Conservation (phyloP, 257 asterid species). For the Cruciata laevipes region DNA sequence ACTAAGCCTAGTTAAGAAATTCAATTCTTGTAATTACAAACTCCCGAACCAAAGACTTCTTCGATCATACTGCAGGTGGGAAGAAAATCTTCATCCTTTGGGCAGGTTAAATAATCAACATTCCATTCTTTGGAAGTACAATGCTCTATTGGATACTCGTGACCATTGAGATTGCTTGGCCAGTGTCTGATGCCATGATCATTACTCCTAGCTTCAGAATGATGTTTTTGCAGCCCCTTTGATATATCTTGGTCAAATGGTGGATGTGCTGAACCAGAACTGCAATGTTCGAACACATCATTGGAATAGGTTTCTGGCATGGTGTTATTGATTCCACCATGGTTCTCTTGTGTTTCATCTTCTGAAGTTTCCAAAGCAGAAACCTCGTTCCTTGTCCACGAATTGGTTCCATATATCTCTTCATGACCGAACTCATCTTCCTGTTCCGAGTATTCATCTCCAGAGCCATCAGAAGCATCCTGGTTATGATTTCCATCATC, state of each 20-base stretch:
- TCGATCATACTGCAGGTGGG: constrained; percentile 42
- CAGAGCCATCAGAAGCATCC: constrained; percentile 22
- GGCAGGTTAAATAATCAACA: constrained; percentile 20
- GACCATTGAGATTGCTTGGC: constrained; percentile 13
- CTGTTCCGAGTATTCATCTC: constrained; percentile 20
- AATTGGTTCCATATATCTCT: constrained; percentile 10
- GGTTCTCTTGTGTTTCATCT: constrained; percentile 2
- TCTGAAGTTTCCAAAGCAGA: constrained; percentile 7
- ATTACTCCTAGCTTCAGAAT: constrained; percentile 6
- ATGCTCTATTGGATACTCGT: constrained; percentile 20
- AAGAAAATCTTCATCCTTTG: constrained; percentile 32
- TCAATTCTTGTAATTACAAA: constrained; percentile 25
- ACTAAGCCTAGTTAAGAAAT: constrained; percentile 8
- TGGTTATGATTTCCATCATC: constrained; percentile 15
- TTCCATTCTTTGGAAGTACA: constrained; percentile 36
- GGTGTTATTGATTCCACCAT: constrained; percentile 7
- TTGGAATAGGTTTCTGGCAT: neutral
- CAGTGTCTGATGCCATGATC: constrained; percentile 18
- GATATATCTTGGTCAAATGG: constrained; percentile 8
- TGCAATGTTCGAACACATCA: neutral
- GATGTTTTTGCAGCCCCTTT: constrained; percentile 6
- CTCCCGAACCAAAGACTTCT: constrained; percentile 42
- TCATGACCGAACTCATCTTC: constrained; percentile 17
- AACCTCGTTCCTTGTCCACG: constrained; percentile 8
- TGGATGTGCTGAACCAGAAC: constrained; percentile 8